Evolutionary conservation across 495 filamentous ascomycete species (phyloP).

Genomic region (Annulohypoxylon moriforme): DNA sequence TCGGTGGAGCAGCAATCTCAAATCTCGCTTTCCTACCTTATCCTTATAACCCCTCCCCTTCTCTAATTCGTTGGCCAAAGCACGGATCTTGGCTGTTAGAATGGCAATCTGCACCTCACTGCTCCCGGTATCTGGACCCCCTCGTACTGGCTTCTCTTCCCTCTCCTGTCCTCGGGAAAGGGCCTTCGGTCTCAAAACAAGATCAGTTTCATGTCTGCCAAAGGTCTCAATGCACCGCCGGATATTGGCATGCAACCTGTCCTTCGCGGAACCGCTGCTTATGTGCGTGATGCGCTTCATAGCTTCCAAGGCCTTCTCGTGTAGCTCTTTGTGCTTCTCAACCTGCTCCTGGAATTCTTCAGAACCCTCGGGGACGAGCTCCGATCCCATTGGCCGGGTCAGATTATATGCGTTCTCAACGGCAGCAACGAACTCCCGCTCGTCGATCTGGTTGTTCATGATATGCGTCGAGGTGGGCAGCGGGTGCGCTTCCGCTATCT

Average conservation of each 20-base stretch:
- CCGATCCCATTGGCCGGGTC: conserved; percentile 63
- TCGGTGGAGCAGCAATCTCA: conserved; percentile 85
- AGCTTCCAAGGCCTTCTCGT: conserved; percentile 70
- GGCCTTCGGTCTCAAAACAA: conserved; percentile 66
- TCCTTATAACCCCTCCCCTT: conserved; percentile 69
- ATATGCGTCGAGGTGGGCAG: conserved; percentile 61
- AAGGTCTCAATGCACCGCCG: conserved; percentile 86
- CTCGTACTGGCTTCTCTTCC: conserved; percentile 70
- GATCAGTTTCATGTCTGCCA: conserved; percentile 91
- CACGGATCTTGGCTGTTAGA: conserved; percentile 91
- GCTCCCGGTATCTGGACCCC: conserved; percentile 90
- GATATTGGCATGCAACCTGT: conserved; percentile 81
- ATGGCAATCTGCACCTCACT: conserved; percentile 98
- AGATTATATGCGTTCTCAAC: conserved; percentile 72
- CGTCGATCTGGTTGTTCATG: conserved; percentile 79
- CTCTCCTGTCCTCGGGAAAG: conserved; percentile 52
- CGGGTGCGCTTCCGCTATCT: conserved; percentile 46
- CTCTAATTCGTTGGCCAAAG: conserved; percentile 73
- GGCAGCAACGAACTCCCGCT: conserved; percentile 70
- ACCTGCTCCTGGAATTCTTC: conserved; percentile 54
- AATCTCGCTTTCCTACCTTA: conserved; percentile 92
- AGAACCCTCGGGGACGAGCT: conserved; percentile 57
- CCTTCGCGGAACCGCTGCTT: conserved; percentile 77
- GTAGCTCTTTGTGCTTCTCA: conserved; percentile 54
- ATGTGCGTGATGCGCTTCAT: conserved; percentile 80